A percentile compares a stretch with the other conserved stretches of the same genome.
Conservation (phyloP, 768 basidiomycete species). For the Gelatoporia subvermispora region DNA sequence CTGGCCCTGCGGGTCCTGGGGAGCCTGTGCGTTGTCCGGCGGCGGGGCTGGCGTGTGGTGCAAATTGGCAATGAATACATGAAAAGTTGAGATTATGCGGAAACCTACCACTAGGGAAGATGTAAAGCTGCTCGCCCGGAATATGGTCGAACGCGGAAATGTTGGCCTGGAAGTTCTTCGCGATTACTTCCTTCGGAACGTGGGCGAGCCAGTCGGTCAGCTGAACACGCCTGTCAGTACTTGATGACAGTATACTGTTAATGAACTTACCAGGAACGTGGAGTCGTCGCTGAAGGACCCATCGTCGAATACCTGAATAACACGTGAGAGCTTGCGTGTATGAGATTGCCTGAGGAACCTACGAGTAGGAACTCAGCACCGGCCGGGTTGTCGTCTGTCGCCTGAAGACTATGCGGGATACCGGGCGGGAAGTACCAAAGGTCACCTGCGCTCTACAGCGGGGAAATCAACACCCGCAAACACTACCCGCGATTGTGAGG, state of each 20-base stretch:
- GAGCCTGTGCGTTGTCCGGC: conserved; percentile 29
- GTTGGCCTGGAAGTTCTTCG: conserved; percentile 46
- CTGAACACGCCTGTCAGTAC: conserved; percentile 17
- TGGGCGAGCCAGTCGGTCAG: conserved; percentile 54
- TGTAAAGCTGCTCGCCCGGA: conserved; percentile 44
- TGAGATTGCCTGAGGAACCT: conserved; percentile 10
- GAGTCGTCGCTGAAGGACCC: conserved; percentile 30
- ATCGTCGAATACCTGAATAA: conserved; percentile 33
- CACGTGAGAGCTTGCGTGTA: neutral
- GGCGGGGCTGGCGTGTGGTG: conserved; percentile 26
- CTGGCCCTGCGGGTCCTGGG: conserved; percentile 36
- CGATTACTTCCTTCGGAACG: conserved; percentile 49
- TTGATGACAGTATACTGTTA: neutral
- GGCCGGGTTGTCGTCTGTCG: conserved; percentile 19
- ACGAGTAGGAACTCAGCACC: conserved; percentile 23
- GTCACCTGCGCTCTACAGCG: conserved; percentile 20
- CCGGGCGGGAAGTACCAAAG: conserved; percentile 35
- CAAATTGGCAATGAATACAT: too few relatives aligned
- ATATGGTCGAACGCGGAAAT: conserved; percentile 37
- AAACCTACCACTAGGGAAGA: conserved; percentile 41
- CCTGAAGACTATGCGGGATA: conserved; percentile 34
- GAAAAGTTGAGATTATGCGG: neutral
- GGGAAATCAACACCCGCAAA: neutral
- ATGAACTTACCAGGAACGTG: conserved; percentile 26
- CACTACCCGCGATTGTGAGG: neutral